Base-by-base conservation (phyloP, 192 early-diverging fungal genomes). In the Linderina pennispora region DNA sequence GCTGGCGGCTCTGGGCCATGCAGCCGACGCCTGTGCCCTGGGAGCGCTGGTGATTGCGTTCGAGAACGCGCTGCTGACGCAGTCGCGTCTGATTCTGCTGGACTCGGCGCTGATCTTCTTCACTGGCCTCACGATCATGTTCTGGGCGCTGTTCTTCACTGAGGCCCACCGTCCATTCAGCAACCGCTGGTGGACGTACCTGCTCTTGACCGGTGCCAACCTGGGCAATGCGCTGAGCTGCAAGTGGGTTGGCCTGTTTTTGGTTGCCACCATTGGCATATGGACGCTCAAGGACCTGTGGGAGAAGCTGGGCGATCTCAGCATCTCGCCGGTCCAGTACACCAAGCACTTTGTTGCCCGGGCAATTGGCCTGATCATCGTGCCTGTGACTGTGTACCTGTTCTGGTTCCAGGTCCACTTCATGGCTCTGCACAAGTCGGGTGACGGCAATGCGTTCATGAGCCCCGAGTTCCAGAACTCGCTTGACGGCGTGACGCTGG, bases 211-310 rank as follows among this genome's bases (percentile, higher is more conserved):
- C 7, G 95, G 95, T 3, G 49, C 87, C 31, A 80, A 80, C 23
- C 53, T 97, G 48, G 91, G 88, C 10, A 68, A 78, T 35, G 69
- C 79, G 15, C 49, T 75, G 16, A 84, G 93, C 49, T 81, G 85
- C 65, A 98, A 98, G 59, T 90, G 90, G 90, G 94, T 97, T 15
- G 95, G 95, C 10, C 65, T 97, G 25, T 92, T 98, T 45, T 81
- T 86, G 5, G 79, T 97, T 44, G 89, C 85, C 8, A 76, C 85
- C 2, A 77, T 98, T 44, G 94, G 94, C 16, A 57, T 86, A 24
- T 88, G 88, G 28, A 88, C 86, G 1, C 40, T 95, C 39, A 79
- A 83, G 42, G 88, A 94, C 40, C 67, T 97, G 14, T 97, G 94
- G 95, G 63, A 80, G 31, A 63, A 91, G 39, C 77, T 91, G 48